phyloP scores from a whole-genome alignment of 495 filamentous ascomycete genomes.

The Hyaloscypha variabilis region DNA sequence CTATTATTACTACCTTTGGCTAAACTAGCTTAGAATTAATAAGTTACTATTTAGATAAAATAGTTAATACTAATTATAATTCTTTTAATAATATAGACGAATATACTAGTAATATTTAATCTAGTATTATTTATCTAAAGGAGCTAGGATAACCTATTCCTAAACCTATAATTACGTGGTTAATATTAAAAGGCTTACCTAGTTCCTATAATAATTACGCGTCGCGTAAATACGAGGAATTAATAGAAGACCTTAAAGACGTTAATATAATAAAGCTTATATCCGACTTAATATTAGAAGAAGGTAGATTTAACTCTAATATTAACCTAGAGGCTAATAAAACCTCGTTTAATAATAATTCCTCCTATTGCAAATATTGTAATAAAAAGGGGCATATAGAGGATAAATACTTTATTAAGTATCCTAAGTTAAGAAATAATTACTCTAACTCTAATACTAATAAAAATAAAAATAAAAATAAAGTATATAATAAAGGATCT shows the following conservation, averaged over 20 bases:
- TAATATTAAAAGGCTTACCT: conserved; percentile 14
- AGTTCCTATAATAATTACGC: conserved; percentile 8
- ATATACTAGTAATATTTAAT: too few relatives aligned
- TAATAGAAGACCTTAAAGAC: neutral
- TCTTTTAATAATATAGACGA: conserved; percentile 2
- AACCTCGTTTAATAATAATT: neutral
- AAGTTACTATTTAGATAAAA: conserved; percentile 1
- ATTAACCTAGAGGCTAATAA: conserved; percentile 18
- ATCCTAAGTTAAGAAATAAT: conserved; percentile 10
- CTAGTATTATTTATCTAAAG: too few relatives aligned
- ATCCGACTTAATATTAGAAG: conserved; percentile 8
- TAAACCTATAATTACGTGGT: neutral
- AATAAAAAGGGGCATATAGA: conserved; percentile 12
- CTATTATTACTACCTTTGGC: neutral
- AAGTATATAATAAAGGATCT: neutral
- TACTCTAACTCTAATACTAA: neutral
- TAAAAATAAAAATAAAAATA: conserved; percentile 1
- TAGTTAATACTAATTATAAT: conserved; percentile 7
- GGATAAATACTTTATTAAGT: conserved; percentile 13
- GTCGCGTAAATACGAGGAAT: conserved; percentile 10
- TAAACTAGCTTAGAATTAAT: conserved; percentile 2
- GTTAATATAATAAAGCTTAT: conserved; percentile 16
- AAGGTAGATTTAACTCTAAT: conserved; percentile 1
- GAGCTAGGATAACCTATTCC: conserved; percentile 1
- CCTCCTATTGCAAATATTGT: conserved; percentile 7